Evolutionary conservation across 2,329 filamentous ascomycete genomes (phyloP).

Genomic region (Coniochaeta ligniaria): DNA sequence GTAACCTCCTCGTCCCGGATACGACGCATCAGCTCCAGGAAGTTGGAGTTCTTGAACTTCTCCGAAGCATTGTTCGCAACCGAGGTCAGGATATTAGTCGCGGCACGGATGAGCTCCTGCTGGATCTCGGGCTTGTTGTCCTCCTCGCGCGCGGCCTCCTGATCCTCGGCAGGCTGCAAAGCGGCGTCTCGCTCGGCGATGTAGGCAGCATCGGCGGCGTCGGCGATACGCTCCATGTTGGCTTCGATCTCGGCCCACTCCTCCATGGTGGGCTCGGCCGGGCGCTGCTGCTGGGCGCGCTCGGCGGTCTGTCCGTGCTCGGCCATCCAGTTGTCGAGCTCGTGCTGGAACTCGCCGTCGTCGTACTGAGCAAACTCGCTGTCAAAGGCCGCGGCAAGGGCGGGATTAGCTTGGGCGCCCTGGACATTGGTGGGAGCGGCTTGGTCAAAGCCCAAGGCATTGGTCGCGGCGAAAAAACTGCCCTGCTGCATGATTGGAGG

Average conservation of each 20-base stretch:
- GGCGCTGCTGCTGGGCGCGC: neutral
- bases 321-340: conserved; percentile 24
- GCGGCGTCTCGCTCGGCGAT: conserved; percentile 11
- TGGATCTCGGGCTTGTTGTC: conserved; percentile 35
- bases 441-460: neutral
- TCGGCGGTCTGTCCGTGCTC: conserved; percentile 17
- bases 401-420: neutral
- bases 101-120: conserved; percentile 66
- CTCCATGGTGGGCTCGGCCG: conserved; percentile 7
- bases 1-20: conserved; percentile 66
- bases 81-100: conserved; percentile 61
- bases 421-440: conserved; percentile 1
- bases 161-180: conserved; percentile 19
- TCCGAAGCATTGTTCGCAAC: conserved; percentile 61
- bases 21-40: conserved; percentile 69
- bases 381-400: conserved; percentile 16
- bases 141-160: conserved; percentile 17
- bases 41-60: conserved; percentile 74
- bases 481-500: neutral
- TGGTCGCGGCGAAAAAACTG: neutral
- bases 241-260: conserved; percentile 15
- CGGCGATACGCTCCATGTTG: conserved; percentile 15
- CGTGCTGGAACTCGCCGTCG: conserved; percentile 12
- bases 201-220: conserved; percentile 21
- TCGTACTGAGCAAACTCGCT: conserved; percentile 20